Base-by-base conservation (phyloP, 169 alveolate species). In the Plasmodium vivax region DNA sequence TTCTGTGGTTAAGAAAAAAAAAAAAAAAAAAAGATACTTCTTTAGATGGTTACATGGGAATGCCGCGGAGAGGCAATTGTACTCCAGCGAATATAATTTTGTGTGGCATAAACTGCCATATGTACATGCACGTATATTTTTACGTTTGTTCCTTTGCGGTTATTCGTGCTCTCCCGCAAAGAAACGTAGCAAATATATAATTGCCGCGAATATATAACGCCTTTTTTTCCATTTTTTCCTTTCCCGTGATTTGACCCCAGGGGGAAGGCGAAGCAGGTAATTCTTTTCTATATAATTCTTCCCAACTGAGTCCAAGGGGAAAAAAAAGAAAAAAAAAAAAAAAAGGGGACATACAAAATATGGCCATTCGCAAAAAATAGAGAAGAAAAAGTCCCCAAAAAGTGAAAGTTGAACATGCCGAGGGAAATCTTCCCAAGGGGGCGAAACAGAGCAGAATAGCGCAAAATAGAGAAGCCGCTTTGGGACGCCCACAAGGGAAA, bases 291-390 rank as follows among this genome's bases (percentile, higher is more conserved):
- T 51, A 51, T 68, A 68, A 56, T 38, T 45, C 1, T 68, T 9
- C 32, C 38, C 77, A 23, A 7, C 38, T 72, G 47, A 43, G 32
- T 36, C 47, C 34, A 72, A 84, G 47, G 51, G 9, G 32, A 72
- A 71, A 23, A 30, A 68, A 41, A 84, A 71, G 45, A 84, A 68
- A 84, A 58, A 84, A 71, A 27, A 27, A 4, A 45, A 36, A 84
- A 71, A 10, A 45, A 34, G 32, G 23, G 38, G 7, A 41, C 8
- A 10, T 16, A 32, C 2, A 43, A 32, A 62, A 30, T 19, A 82
- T 82, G 90, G 41, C 56, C 23, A 23, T 82, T n/a, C 34, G 6
- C 16, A 34, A 51, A 27, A 32, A 82, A 7, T 8, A 82, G 27
- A 27, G 12, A 82, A 43, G 12, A 56, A 16, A 54, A 51, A 51